These are phyloP conservation scores for Acanthamoeba sp. DNA, from an alignment of 208 protist species.

Conservation along the genomic window DNA sequence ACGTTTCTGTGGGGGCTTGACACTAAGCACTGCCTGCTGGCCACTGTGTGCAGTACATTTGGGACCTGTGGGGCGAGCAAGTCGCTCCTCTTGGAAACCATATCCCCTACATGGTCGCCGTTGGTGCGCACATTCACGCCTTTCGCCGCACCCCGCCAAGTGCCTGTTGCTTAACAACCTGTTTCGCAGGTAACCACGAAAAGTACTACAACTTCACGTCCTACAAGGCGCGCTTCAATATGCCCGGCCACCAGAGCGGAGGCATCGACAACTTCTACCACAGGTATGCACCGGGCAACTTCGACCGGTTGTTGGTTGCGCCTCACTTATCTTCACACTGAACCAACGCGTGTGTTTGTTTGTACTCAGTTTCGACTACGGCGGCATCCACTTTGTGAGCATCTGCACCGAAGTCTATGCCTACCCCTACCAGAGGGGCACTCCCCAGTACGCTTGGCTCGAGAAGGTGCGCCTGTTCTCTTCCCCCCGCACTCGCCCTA, in stretches of 20 bases:
- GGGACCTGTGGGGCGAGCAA: slow-evolving; percentile 64
- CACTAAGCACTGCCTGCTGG: not conserved
- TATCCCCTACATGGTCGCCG: slow-evolving; percentile 58
- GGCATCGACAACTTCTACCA: slow-evolving; percentile 67
- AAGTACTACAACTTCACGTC: slow-evolving; percentile 72
- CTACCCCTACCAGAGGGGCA: not conserved
- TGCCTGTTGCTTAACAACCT: too few relatives aligned
- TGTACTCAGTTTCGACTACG: slow-evolving; percentile 76
- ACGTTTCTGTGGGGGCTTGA: too few relatives aligned
- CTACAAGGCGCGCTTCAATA: slow-evolving; percentile 63
- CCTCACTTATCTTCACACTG: too few relatives aligned
- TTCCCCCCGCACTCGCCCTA: not conserved
- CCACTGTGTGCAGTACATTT: slow-evolving; percentile 15
- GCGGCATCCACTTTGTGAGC: slow-evolving; percentile 63
- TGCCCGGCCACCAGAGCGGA: slow-evolving; percentile 61
- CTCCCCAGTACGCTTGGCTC: slow-evolving; percentile 61
- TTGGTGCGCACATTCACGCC: slow-evolving; percentile 1
- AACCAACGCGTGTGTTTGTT: not conserved
- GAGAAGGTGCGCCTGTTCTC: not conserved
- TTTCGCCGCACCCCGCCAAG: too few relatives aligned
- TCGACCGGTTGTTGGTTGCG: too few relatives aligned
- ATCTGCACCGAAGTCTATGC: slow-evolving; percentile 61
- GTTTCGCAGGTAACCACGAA: slow-evolving; percentile 14
- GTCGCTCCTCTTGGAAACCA: slow-evolving; percentile 35
- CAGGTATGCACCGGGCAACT: not conserved